Percentiles rank a stretch among this genome's conserved stretches.
These are phyloP conservation scores for Oryza nivara DNA, from an alignment of 176 grass and related monocot species.

Conservation along the genomic window DNA sequence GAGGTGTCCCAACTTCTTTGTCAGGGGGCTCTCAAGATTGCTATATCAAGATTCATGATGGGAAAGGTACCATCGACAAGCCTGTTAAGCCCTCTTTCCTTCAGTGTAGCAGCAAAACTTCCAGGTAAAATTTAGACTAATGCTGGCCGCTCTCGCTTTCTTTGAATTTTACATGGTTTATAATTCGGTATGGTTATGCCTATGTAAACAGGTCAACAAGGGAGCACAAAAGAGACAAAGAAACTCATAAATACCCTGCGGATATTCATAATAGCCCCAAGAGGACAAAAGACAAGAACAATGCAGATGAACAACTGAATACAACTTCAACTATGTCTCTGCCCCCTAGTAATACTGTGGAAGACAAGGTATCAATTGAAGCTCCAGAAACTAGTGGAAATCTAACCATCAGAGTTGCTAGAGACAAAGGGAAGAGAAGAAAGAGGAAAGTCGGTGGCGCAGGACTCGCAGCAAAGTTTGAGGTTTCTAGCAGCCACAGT, in stretches of 20 bases:
- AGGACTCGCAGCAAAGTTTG: conserved; percentile 70
- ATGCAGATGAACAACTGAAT: conserved; percentile 46
- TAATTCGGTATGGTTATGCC: conserved; percentile 38
- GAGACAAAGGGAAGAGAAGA: conserved; percentile 70
- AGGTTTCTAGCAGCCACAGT: conserved; percentile 96
- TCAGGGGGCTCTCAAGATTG: conserved; percentile 42
- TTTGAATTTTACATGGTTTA: conserved; percentile 31
- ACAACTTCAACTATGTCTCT: conserved; percentile 34
- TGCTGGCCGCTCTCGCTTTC: background rate
- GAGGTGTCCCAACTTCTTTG: conserved; percentile 45
- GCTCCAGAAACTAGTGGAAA: conserved; percentile 55
- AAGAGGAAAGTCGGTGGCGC: conserved; percentile 50
- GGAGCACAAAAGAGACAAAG: conserved; percentile 65
- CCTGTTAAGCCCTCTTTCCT: conserved; percentile 56
- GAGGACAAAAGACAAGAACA: conserved; percentile 41
- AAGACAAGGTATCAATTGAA: conserved; percentile 48
- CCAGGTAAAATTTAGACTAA: conserved; percentile 62
- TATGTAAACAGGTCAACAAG: conserved; percentile 53
- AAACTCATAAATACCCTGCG: conserved; percentile 44
- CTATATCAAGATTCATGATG: conserved; percentile 57
- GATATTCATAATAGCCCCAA: conserved; percentile 51
- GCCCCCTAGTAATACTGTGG: conserved; percentile 42
- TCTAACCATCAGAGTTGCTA: conserved; percentile 71
- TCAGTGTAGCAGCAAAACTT: conserved; percentile 59
- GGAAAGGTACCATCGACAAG: conserved; percentile 41